Evolutionary conservation across 352 stramenopile genomes (phyloP).

Genomic region (Phytophthora ohioensis): DNA sequence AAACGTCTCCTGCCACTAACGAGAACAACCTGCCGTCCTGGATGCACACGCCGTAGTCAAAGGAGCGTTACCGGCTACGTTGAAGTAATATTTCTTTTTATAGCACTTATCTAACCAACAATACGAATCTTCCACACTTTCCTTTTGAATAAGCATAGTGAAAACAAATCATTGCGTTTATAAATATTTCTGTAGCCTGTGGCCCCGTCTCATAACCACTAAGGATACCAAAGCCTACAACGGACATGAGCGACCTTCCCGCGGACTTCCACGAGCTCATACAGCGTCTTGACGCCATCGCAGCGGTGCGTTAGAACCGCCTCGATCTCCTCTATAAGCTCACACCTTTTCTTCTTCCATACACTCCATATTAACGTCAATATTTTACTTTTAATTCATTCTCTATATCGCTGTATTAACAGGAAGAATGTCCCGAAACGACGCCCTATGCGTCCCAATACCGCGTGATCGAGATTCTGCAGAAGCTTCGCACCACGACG

Average conservation of each 20-base stretch:
- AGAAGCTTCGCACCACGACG: slow-evolving; percentile 54
- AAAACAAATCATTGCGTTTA: background rate
- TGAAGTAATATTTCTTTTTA: slow-evolving; percentile 26
- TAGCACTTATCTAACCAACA: background rate
- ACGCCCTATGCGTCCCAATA: slow-evolving; percentile 64
- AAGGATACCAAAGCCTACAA: background rate
- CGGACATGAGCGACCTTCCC: slow-evolving; percentile 35
- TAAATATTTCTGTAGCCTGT: slow-evolving; percentile 13
- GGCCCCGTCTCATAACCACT: background rate
- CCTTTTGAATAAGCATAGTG: too few species aligned
- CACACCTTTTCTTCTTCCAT: background rate
- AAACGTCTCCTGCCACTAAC: slow-evolving; percentile 3
- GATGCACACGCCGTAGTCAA: slow-evolving; percentile 34
- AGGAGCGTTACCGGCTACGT: slow-evolving; percentile 19
- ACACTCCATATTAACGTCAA: background rate
- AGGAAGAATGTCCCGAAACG: slow-evolving; percentile 60
- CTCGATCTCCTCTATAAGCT: background rate
- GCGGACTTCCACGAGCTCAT: slow-evolving; percentile 48
- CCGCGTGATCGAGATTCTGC: slow-evolving; percentile 61
- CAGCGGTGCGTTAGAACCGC: slow-evolving; percentile 29
- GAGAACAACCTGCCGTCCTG: slow-evolving; percentile 36
- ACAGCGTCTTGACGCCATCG: slow-evolving; percentile 39
- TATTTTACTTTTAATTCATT: background rate
- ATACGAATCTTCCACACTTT: background rate
- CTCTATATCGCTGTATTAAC: background rate